Evolutionary conservation across 176 grass and related monocot genomes (phyloP), one percentile per base, ranked within the genome.

Genomic region (Phoenix roebelenii): DNA sequence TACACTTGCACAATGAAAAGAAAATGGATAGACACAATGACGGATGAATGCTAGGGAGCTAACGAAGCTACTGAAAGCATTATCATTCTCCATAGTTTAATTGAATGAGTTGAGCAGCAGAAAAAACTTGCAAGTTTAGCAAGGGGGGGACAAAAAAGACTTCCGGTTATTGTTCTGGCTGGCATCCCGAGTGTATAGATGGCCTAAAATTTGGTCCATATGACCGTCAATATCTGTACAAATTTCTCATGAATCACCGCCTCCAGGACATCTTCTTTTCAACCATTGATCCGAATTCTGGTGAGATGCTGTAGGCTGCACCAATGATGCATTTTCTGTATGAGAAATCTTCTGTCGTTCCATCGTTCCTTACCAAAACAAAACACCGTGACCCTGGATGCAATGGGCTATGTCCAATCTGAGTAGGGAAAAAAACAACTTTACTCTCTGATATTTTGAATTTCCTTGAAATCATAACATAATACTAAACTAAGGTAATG

Each of bases 321-420:
- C 62, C 80, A n/a, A 70, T 50, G 18, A 83, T 39, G 56, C 80
- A 83, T 22, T 83, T 83, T 23, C 69, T 50, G 19, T 83, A 83
- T 64, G 80, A 83, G 51, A 83, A 83, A 73, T 74, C 64, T 64
- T 78, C 70, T 15, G 44, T 26, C 12, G 56, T 65, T 17, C 53
- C 80, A 55, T 78, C 56, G 0, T 56, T 60, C 39, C 74, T 72
- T 23, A 74, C 4, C 20, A 78, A 52, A 16, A 83, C 24, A 61
- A 83, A 83, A 63, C 80, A 83, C 30, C 80, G 68, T 1, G 70
- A 59, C 7, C 70, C 58, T 25, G 54, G 58, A 63, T 78, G 58
- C 4, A 1, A 51, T 22, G 51, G 18, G 62, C 65, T 73, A 55
- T 53, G 23, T 62, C 80, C 80, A 69, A 83, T 63, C 80, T 83